These are phyloP conservation scores for Cyclostephanos invisitatus DNA, from an alignment of 108 stramenopile species.

Conservation along the genomic window DNA sequence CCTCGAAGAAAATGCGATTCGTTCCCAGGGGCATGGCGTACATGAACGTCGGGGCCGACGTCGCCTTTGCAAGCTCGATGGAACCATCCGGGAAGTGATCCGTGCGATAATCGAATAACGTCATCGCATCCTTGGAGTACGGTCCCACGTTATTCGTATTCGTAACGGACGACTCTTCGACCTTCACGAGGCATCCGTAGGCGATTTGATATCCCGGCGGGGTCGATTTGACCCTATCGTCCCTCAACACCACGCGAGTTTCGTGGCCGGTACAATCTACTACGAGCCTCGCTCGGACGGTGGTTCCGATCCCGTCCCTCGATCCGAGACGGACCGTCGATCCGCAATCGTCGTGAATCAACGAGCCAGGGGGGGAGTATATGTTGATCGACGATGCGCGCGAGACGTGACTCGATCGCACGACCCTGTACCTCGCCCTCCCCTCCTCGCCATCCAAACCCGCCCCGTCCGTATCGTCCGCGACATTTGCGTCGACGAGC, in stretches of 20 bases:
- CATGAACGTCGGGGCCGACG: conserved; percentile 90
- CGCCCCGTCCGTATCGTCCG: background rate
- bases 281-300: conserved; percentile 78
- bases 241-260: conserved; percentile 80
- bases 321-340: conserved; percentile 60
- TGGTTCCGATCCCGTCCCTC: conserved; percentile 44
- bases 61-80: conserved; percentile 44
- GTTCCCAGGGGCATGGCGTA: conserved; percentile 93
- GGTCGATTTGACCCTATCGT: conserved; percentile 53
- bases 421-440: conserved; percentile 48
- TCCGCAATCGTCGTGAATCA: conserved; percentile 69
- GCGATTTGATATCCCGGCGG: conserved; percentile 95
- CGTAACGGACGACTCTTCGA: conserved; percentile 64
- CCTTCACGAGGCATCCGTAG: conserved; percentile 83
- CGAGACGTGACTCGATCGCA: conserved; percentile 71
- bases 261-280: conserved; percentile 94
- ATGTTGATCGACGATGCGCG: conserved; percentile 75
- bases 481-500: background rate
- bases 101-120: conserved; percentile 95
- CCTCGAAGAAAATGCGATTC: conserved; percentile 89
- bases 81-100: conserved; percentile 73
- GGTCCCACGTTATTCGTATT: conserved; percentile 68
- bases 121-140: conserved; percentile 94
- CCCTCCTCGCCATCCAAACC: conserved; percentile 34
- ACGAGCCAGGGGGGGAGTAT: conserved; percentile 67